Base-by-base conservation (phyloP, 2,329 filamentous ascomycete species). In the Calonectria montana region DNA sequence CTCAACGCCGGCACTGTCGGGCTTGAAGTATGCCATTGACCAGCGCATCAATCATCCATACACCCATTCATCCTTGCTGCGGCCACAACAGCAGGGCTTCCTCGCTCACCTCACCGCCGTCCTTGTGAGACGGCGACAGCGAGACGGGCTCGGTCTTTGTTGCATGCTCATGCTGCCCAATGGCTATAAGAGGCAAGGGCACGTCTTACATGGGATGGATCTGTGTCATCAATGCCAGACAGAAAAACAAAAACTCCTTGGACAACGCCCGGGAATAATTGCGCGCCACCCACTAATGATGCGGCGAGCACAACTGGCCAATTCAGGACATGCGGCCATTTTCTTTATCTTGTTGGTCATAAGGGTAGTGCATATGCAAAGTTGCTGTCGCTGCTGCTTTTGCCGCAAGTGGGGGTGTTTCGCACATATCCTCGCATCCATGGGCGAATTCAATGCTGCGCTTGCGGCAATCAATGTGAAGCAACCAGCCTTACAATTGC, bases 31-130 rank as follows among this genome's bases (percentile, higher is more conserved):
- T 71, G 57, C 64, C 47, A 71, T 50, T 62, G 68, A 53, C 63
- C 63, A 70, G 68, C 69, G 55, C 64, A 67, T 57, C 64, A 41
- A 67, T 59, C 55, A 37, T 67, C 57, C 57, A 64, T 63, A 31
- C 61, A 64, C 63, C 55, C 64, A 63, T 66, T 21, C 47, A 71
- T 64, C 57, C 55, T 67, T 71, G 47, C 47, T 53, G 39, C 50
- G 41, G 29, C 12, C 41, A 67, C 16, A 23, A 57, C 39, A 23
- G 31, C 57, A 67, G 47, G 61, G 57, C 55, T 71, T n/a, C 35
- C 48, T 71, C 41, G 50, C 43, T 70, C 55, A 62, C 29, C 64
- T 67, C 69, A 71, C 69, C 69, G 69, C 64, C 64, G 43, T 57
- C n/a, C 50, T 50, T 21, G 50, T 35, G 48, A 66, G 43, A 71